phyloP scores from a whole-genome alignment of 768 basidiomycete genomes.

The Hericium erinaceus region DNA sequence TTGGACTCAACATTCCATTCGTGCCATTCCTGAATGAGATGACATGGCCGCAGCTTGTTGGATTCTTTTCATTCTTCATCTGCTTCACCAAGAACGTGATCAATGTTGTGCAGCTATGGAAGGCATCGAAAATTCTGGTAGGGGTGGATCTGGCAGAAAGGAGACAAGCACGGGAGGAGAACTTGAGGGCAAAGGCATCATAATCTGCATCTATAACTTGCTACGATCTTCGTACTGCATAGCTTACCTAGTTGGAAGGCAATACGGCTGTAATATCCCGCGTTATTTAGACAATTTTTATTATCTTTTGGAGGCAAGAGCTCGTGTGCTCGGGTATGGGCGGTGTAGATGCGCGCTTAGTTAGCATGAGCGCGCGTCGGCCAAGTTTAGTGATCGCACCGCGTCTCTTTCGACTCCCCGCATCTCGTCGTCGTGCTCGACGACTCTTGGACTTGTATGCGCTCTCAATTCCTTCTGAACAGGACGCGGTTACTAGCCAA shows the following conservation, averaged over 20 bases:
- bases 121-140: conserved; percentile 90
- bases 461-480: conserved; percentile 27
- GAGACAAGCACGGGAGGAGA: conserved; percentile 46
- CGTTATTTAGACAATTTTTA: background rate
- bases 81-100: conserved; percentile 83
- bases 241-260: background rate
- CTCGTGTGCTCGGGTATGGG: background rate
- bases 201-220: background rate
- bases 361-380: background rate
- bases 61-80: conserved; percentile 51
- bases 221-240: conserved; percentile 1
- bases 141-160: conserved; percentile 89
- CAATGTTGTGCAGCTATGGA: conserved; percentile 96
- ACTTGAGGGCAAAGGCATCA: conserved; percentile 10
- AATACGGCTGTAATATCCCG: background rate
- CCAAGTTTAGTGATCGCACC: background rate
- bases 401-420: background rate
- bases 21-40: conserved; percentile 29
- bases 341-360: background rate
- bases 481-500: conserved; percentile 25
- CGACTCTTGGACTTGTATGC: conserved; percentile 20
- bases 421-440: background rate
- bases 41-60: conserved; percentile 75
- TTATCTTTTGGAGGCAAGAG: background rate
- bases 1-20: conserved; percentile 26